Evolutionary conservation across 805 yeast species (phyloP).

Genomic region (Ogataea parapolymorpha): DNA sequence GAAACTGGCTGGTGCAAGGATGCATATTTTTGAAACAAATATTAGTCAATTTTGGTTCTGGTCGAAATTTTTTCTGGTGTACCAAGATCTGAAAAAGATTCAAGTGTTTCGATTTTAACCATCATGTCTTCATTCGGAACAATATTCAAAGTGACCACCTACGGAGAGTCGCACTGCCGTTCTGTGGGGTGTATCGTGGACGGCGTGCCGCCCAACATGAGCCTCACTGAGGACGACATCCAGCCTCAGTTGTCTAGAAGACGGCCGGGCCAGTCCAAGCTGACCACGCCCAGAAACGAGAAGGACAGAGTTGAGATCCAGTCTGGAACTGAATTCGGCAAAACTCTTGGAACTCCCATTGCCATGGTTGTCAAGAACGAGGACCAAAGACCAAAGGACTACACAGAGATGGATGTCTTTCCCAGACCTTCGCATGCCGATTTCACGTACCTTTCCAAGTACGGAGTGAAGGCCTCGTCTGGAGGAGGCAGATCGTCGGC

Average conservation of each 20-base stretch:
- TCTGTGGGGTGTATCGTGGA: slow-evolving; percentile 98
- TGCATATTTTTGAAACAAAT: slow-evolving; percentile 1
- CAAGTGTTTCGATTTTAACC: background rate
- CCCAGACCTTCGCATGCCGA: slow-evolving; percentile 99
- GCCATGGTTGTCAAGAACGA: slow-evolving; percentile 91
- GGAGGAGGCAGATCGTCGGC: slow-evolving; percentile 99
- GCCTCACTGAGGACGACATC: slow-evolving; percentile 77
- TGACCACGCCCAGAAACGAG: slow-evolving; percentile 94
- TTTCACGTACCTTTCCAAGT: slow-evolving; percentile 85
- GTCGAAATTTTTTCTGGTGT: slow-evolving; percentile 8
- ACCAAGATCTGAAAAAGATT: slow-evolving; percentile 6
- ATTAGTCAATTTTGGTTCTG: slow-evolving; percentile 4
- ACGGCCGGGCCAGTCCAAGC: slow-evolving; percentile 93
- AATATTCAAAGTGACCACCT: slow-evolving; percentile 76
- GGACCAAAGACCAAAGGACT: slow-evolving; percentile 96
- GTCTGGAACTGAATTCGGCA: slow-evolving; percentile 89
- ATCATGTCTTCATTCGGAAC: slow-evolving; percentile 75
- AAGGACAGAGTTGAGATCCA: slow-evolving; percentile 91
- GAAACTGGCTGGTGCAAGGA: slow-evolving; percentile 11
- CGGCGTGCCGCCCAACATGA: slow-evolving; percentile 95
- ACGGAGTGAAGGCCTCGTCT: slow-evolving; percentile 88
- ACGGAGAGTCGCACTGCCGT: slow-evolving; percentile 97
- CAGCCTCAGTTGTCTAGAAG: slow-evolving; percentile 96
- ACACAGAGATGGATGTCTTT: slow-evolving; percentile 88
- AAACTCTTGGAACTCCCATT: slow-evolving; percentile 91